Base-by-base conservation (phyloP, 2,329 filamentous ascomycete genomes). In the Didymella pomorum region DNA sequence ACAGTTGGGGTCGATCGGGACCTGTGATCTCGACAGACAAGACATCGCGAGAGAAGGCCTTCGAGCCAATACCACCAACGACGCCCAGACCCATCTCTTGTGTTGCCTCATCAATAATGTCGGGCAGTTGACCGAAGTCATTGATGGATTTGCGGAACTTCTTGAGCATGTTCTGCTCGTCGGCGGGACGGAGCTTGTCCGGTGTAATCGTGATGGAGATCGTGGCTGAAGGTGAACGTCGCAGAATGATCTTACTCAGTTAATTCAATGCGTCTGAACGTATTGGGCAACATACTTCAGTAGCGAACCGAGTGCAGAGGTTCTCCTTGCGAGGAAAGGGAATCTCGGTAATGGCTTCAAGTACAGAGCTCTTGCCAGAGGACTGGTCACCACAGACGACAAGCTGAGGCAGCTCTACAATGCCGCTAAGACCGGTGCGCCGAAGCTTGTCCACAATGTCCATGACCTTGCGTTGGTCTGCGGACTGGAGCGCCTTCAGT, bases 271-370 rank as follows among this genome's bases (percentile, higher is more conserved):
- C 12, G 4, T 21, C 20, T 37, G 29, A 12, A 18, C 4, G 18
- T 0, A 21, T 37, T 9, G 20, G 16, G 14, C 6, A n/a, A 8
- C 9, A 9, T 23, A 50, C 35, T 16, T 69, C 58, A 0, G 84
- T 88, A 0, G 85, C 82, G 57, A 88, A 88, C 0, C 83, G 78
- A 0, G 86, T 88, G 65, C 85, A 87, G 0, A 85, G 46, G 20
- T 74, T 80, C 3, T 80, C 80, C 4, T 85, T 82, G 7, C 81
- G 74, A 0, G 84, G 83, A 42, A 89, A 88, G 0, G 80, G 80
- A 2, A 89, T 82, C 5, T 82, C 80, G 0, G 86, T 85, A 41
- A 89, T 84, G 0, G 86, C 87, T 61, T 88, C 84, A 0, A 89
- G 79, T 0, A 88, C 84, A 0, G 86, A 88, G 18, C 83, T 86